Base-by-base conservation (phyloP, 306 rosid genomes). In the Cicer judaicum region DNA sequence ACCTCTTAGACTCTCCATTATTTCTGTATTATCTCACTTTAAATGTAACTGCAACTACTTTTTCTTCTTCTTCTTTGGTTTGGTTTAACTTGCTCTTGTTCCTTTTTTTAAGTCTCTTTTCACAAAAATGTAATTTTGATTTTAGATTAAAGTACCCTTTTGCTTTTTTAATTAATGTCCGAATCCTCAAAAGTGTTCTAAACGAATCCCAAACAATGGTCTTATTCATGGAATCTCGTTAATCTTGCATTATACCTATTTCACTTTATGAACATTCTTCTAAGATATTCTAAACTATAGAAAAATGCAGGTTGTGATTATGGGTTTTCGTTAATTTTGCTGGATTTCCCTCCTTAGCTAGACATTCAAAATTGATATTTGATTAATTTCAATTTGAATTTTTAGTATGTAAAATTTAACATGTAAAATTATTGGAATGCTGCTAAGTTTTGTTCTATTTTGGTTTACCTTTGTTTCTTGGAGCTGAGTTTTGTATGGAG, bases 141-240 rank as follows among this genome's bases (percentile, higher is more conserved):
- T 68, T 47, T 18, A 16, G 66, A 55, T 81, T 76, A 56, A 71
- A 56, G 0, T 64, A 76, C 78, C 81, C 78, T 71, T 81, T 81
- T 71, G 44, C 59, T 57, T 75, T 29, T 82, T 82, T 49, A 46
- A 53, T 84, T 74, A 41, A 83, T 87, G 86, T 75, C 69, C 77
- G 72, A 81, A 70, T 87, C 77, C 83, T 78, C 76, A 62, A 14
- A 62, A 72, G 64, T 84, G 75, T 80, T 91, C 57, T 91, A 83
- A 88, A 65, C 59, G 81, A 40, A 71, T 70, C 68, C 74, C 68
- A 34, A 24, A 56, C 34, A 29, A 49, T 68, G 78, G 70, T 81
- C 81, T 83, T 77, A 64, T 7, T 83, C 50, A 85, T 88, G 96
- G 88, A 79, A 79, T 87, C 82, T 88, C 97, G 94, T 87, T 93